A percentile compares a stretch with the other conserved stretches of the same genome.
Conservation (phyloP, 352 stramenopile species). For the Globisporangium polare region DNA sequence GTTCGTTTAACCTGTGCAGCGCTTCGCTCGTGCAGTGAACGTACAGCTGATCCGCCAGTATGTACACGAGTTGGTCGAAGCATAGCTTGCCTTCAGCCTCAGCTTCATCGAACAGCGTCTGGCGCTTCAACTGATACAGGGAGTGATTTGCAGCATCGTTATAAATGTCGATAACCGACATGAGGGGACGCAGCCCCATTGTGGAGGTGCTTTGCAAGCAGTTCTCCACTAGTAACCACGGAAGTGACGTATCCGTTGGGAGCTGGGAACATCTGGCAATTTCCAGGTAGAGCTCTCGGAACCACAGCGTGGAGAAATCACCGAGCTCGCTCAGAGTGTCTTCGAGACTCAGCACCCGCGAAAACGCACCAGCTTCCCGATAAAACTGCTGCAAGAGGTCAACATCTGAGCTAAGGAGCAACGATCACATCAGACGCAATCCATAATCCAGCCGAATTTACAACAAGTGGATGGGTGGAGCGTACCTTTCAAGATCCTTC, state of each 20-base stretch:
- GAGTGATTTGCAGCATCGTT: conserved; percentile 68
- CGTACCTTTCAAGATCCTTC: conserved; percentile 74
- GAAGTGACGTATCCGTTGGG: conserved; percentile 74
- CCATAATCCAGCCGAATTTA: neutral
- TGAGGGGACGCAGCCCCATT: conserved; percentile 25
- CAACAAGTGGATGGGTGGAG: neutral
- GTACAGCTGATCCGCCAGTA: conserved; percentile 64
- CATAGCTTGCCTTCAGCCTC: conserved; percentile 78
- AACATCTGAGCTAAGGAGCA: conserved; percentile 44
- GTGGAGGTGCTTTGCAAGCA: conserved; percentile 28
- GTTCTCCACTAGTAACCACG: conserved; percentile 76
- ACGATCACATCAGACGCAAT: neutral
- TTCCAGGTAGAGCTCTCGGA: conserved; percentile 79
- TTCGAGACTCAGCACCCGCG: conserved; percentile 49
- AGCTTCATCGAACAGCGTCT: conserved; percentile 79
- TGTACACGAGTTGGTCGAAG: conserved; percentile 75
- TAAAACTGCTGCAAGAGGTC: conserved; percentile 59
- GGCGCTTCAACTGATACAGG: conserved; percentile 49
- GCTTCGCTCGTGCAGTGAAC: conserved; percentile 47
- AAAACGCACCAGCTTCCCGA: conserved; percentile 37
- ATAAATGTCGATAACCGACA: conserved; percentile 80
- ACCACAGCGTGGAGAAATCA: conserved; percentile 77
- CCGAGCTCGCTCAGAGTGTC: conserved; percentile 40
- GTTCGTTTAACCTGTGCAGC: neutral
- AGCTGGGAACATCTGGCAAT: conserved; percentile 68